phyloP scores from a whole-genome alignment of 768 basidiomycete genomes.

The Mycena amicta region DNA sequence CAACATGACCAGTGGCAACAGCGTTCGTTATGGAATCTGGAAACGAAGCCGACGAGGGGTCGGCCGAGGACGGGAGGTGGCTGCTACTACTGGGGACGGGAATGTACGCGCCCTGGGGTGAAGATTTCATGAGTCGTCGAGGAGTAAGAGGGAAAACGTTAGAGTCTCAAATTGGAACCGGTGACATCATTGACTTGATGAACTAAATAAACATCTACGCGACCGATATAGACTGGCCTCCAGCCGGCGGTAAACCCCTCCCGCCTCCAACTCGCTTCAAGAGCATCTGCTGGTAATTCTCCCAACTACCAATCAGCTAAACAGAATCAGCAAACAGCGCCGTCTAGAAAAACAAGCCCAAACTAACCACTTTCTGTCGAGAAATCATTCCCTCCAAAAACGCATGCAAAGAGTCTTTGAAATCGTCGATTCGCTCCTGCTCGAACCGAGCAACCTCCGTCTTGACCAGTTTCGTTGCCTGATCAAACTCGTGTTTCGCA shows the following conservation, averaged over 20 bases:
- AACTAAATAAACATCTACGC: slow-evolving; percentile 6
- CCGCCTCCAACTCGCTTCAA: slow-evolving; percentile 49
- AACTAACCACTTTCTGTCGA: slow-evolving; percentile 75
- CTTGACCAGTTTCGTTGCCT: slow-evolving; percentile 86
- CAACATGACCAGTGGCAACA: slow-evolving; percentile 57
- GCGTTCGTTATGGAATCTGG: slow-evolving; percentile 44
- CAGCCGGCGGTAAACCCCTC: slow-evolving; percentile 11
- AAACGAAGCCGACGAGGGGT: slow-evolving; percentile 7
- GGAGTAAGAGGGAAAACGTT: background rate
- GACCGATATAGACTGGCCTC: slow-evolving; percentile 8
- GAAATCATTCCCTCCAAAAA: slow-evolving; percentile 88
- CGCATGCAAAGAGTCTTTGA: slow-evolving; percentile 79
- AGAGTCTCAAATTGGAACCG: background rate
- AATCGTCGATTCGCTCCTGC: slow-evolving; percentile 90
- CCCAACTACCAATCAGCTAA: slow-evolving; percentile 79
- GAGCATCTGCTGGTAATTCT: slow-evolving; percentile 75
- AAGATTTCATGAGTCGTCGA: background rate
- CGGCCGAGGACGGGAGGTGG: background rate
- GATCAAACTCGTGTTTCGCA: slow-evolving; percentile 86
- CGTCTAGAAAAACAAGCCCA: background rate
- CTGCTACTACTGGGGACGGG: slow-evolving; percentile 16
- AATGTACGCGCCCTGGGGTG: background rate
- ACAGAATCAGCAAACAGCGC: background rate
- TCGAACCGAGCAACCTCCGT: slow-evolving; percentile 90
- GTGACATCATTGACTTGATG: background rate